phyloP scores from a whole-genome alignment of 2,329 filamentous ascomycete genomes.

The Amauroascus verrucosus region DNA sequence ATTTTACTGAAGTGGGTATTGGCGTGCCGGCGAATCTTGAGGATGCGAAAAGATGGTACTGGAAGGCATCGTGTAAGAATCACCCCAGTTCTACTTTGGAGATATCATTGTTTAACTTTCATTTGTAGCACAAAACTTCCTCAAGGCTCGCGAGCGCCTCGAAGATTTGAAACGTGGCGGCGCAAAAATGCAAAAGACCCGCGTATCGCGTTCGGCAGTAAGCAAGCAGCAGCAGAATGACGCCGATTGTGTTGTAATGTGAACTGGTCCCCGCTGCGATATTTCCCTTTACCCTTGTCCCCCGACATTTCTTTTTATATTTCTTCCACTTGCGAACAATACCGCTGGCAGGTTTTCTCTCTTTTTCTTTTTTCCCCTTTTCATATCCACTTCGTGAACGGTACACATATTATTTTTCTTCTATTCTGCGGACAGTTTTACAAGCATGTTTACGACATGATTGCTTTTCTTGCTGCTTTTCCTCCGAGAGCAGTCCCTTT shows the following conservation, averaged over 20 bases:
- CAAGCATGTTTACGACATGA: neutral
- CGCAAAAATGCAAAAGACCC: constrained; percentile 59
- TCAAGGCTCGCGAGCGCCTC: constrained; percentile 81
- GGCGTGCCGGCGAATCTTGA: constrained; percentile 77
- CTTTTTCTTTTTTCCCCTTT: neutral
- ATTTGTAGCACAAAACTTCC: constrained; percentile 72
- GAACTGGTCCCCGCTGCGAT: constrained; percentile 20
- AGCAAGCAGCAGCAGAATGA: constrained; percentile 63
- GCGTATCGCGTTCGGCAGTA: constrained; percentile 72
- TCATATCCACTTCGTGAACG: neutral
- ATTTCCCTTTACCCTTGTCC: neutral
- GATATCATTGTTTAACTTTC: neutral
- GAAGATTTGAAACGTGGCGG: constrained; percentile 82
- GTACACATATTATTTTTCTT: constrained; percentile 1
- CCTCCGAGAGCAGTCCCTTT: neutral
- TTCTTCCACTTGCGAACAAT: neutral
- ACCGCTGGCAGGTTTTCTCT: constrained; percentile 8
- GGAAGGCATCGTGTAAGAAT: constrained; percentile 78
- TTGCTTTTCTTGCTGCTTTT: neutral
- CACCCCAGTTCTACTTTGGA: constrained; percentile 22
- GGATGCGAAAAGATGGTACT: constrained; percentile 97
- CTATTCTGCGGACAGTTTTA: neutral
- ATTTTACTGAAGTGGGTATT: constrained; percentile 92
- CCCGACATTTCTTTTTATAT: neutral
- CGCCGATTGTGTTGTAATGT: constrained; percentile 82